Evolutionary conservation across 305 asterid species (phyloP), one percentile per base, ranked within the genome.

Genomic region (Fraxinus dipetala): DNA sequence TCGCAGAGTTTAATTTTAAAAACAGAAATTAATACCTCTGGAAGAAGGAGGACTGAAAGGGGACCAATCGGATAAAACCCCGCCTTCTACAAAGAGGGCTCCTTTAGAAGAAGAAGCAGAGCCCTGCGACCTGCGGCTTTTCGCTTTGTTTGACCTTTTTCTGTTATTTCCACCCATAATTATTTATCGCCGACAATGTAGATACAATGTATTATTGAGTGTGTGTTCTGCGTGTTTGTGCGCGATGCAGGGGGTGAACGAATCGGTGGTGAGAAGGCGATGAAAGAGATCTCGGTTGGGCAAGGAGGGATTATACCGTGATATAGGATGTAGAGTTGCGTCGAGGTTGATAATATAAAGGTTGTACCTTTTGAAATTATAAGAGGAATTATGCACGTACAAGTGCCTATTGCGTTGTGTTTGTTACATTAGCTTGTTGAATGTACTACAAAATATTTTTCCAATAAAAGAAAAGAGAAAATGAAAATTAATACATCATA

Each of bases 41-140:
- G 97, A 86, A 81, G 94, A 91, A 78, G 95, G 93, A 76, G 97
- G 90, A 83, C 78, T 79, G 85, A 77, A 80, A 76, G 85, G 83
- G 22, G 91, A 79, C 97, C 97, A 94, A 86, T 95, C 94, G 28
- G 92, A 87, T 72, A 95, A 83, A 20, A 88, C 70, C 61, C 99
- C 97, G 22, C 99, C 99, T 79, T 89, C 95, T 6, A 94, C 94
- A 79, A 94, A 95, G 82, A 90, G 89, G 35, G 88, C 90, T 72
- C 84, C 93, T 72, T 78, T 86, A 59, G 90, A 83, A 45, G 86
- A 79, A 28, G 90, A 65, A 70, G 87, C 82, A 59, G 81, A 35
- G 5, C 87, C 61, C 45, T 87, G 84, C 0, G 85, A 76, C 78
- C 86, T 83, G 13, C 93, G 87, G 82, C 87, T 82, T 76, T 82